phyloP scores from a whole-genome alignment of 2,329 filamentous ascomycete species.

The Sclerotinia nivalis region DNA sequence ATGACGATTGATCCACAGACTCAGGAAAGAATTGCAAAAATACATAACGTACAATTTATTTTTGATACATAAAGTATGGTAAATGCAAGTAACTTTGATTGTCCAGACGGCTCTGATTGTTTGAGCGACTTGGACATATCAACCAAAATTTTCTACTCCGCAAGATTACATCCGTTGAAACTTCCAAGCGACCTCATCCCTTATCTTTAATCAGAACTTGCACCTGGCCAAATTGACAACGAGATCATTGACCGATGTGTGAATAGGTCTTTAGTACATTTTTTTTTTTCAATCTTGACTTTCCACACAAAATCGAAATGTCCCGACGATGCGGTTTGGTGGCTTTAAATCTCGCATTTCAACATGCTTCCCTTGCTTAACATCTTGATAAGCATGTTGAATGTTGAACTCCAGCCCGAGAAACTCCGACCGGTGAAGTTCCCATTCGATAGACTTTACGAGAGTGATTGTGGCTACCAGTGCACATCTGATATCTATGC shows the following conservation, averaged over 20 bases:
- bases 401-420: background rate
- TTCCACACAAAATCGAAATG: background rate
- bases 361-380: background rate
- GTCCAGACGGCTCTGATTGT: no score
- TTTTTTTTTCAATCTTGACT: background rate
- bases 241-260: background rate
- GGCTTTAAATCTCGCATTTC: background rate
- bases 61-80: no score
- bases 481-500: background rate
- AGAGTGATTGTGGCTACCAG: background rate
- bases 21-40: no score
- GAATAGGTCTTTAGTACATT: no score
- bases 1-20: no score
- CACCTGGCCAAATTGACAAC: background rate
- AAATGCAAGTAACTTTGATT: no score
- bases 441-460: background rate
- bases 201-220: no score
- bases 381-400: background rate
- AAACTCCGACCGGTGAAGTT: background rate
- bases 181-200: no score
- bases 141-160: no score
- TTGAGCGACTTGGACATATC: no score
- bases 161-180: no score
- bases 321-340: background rate
- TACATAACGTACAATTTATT: no score